A percentile compares a stretch with the other conserved stretches of the same genome.
Evolutionary conservation across 208 protist species (phyloP).

Genomic region (Leishmania amazonensis): DNA sequence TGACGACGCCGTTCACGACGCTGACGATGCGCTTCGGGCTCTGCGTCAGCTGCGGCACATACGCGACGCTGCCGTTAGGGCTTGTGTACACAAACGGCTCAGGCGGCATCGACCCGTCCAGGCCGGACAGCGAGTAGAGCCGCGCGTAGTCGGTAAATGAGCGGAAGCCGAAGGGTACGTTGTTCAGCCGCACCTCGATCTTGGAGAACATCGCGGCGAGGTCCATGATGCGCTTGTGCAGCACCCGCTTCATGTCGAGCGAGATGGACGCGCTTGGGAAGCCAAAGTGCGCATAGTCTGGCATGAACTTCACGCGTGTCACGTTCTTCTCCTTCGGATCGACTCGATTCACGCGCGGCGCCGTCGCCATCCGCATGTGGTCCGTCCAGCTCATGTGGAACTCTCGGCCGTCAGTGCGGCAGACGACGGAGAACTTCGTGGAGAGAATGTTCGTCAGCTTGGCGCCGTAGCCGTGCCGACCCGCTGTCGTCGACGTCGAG

Average conservation of each 20-base stretch:
- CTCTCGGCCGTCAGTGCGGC: constrained; percentile 85
- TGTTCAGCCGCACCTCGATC: constrained; percentile 97
- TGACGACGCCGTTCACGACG: constrained; percentile 99
- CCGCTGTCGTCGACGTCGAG: constrained; percentile 91
- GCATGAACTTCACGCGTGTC: constrained; percentile 88
- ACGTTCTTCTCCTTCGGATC: constrained; percentile 68
- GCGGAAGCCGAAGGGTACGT: constrained; percentile 90
- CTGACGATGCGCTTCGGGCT: constrained; percentile 95
- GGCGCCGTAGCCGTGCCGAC: constrained; percentile 97
- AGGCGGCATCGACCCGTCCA: constrained; percentile 49
- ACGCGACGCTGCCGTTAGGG: constrained; percentile 68
- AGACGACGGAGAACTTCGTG: constrained; percentile 95
- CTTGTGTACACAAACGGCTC: constrained; percentile 80
- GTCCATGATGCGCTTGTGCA: constrained; percentile 94
- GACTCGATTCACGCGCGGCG: constrained; percentile 90
- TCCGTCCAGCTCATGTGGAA: constrained; percentile 96
- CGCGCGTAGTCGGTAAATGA: constrained; percentile 97
- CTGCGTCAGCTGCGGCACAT: constrained; percentile 88
- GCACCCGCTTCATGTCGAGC: constrained; percentile 83
- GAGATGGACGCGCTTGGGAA: constrained; percentile 71
- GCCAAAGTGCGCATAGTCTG: constrained; percentile 90
- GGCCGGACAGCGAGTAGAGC: constrained; percentile 68
- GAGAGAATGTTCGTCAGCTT: constrained; percentile 99
- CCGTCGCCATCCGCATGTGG: constrained; percentile 96
- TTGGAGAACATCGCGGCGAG: constrained; percentile 91